Evolutionary conservation across 2,329 filamentous ascomycete genomes (phyloP), one percentile per base, ranked within the genome.

Genomic region (Huntiella omanensis): DNA sequence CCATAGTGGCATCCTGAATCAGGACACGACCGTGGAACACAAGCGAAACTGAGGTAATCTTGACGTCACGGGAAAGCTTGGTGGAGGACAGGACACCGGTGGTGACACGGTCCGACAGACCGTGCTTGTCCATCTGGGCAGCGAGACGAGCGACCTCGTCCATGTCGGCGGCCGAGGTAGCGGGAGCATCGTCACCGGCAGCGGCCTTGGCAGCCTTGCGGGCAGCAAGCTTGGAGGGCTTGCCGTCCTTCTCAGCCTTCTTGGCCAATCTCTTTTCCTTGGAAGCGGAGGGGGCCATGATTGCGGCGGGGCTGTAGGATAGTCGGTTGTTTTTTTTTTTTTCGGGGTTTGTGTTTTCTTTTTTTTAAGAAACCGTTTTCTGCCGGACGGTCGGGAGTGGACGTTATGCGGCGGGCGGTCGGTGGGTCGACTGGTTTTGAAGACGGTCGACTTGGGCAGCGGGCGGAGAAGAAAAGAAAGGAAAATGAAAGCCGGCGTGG

Each of bases 11-110:
- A 65, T 98, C 91, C 60, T 80, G 88, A 66, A 98, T 83, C 51
- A 98, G 78, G 55, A 96, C 91, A 56, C 83, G 85, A 57, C 92
- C 91, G 73, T 98, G 92, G 77, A 98, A 98, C 53, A 95, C 88
- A 55, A 98, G 71, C 53, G 83, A 93, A 58, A 79, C 75, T 47
- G 86, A 94, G 54, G 80, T 93, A 62, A 98, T 91, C 73, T 98
- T 98, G 64, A 94, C 85, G 65, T 98, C 91, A 65, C 84, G 82
- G 68, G 83, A 92, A 55, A 83, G 71, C 53, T 74, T 65, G 53
- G 88, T 76, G 39, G 91, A 98, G 34, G 87, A 73, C 52, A 98
- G 71, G 48, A 98, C 91, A 75, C 91, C 91, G 51, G 91, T 98
- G 51, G 92, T 98, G 63, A 98, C 91, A 64, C 91, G 83, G 66